Evolutionary conservation across 208 protist genomes (phyloP).

Genomic region (Leishmania tropica): DNA sequence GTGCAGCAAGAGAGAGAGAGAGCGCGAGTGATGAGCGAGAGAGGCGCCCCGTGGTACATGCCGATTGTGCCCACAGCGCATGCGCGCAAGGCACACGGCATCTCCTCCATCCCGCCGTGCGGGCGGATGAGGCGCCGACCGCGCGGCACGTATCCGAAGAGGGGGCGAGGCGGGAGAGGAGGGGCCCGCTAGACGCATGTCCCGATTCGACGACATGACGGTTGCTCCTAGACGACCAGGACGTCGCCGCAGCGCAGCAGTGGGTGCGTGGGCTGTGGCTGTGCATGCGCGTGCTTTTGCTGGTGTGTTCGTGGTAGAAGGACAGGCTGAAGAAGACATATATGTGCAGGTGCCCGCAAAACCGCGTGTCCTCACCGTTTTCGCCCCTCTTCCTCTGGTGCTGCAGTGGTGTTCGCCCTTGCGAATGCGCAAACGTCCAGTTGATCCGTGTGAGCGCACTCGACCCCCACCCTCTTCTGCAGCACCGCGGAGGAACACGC

Average conservation of each 20-base stretch:
- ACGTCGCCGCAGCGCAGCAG: background rate
- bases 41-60: no score
- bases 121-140: background rate
- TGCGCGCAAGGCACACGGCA: background rate
- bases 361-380: background rate
- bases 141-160: background rate
- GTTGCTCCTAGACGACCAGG: background rate
- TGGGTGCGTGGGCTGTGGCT: no score
- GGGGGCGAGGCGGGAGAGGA: background rate
- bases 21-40: no score
- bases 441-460: background rate
- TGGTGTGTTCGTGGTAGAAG: no score
- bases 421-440: background rate
- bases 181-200: background rate
- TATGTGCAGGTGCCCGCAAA: no score
- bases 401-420: background rate
- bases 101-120: background rate
- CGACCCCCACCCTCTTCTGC: no score
- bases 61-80: no score
- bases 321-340: no score
- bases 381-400: no score
- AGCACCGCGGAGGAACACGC: no score
- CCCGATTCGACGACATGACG: background rate
- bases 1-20: no score
- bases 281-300: background rate